Conservation (phyloP, 495 filamentous ascomycete species). For the Aspergillus coremiiformis region DNA sequence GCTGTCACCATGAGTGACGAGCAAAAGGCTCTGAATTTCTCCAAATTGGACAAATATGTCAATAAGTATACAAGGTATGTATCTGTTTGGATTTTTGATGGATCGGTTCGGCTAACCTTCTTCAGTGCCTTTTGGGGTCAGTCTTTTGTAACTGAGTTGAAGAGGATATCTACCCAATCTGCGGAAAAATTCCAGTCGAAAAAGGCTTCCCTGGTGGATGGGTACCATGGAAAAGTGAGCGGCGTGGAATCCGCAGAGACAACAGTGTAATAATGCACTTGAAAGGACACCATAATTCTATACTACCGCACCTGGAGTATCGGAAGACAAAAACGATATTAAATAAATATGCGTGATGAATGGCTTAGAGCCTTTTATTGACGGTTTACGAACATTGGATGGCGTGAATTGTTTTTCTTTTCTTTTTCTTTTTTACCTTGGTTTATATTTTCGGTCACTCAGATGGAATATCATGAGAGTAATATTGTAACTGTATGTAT, state of each 20-base stretch:
- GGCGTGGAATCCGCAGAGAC: slow-evolving; percentile 3
- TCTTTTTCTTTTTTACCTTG: slow-evolving; percentile 13
- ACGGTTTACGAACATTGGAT: slow-evolving; percentile 16
- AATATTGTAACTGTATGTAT: too few species aligned
- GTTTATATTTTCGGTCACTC: slow-evolving; percentile 4
- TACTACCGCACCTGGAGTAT: neutral
- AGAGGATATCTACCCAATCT: slow-evolving; percentile 50
- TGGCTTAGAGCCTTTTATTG: neutral
- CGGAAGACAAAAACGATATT: neutral
- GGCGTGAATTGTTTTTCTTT: slow-evolving; percentile 21
- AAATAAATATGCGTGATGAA: slow-evolving; percentile 5
- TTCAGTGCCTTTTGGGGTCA: slow-evolving; percentile 92
- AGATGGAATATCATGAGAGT: slow-evolving; percentile 7
- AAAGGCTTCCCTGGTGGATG: slow-evolving; percentile 17
- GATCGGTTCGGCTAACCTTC: slow-evolving; percentile 2
- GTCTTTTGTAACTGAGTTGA: slow-evolving; percentile 82
- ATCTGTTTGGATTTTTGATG: neutral
- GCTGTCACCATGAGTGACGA: slow-evolving; percentile 90
- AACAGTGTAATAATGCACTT: neutral
- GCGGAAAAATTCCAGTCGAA: slow-evolving; percentile 38
- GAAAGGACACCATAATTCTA: neutral
- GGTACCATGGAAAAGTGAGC: slow-evolving; percentile 9
- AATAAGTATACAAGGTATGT: slow-evolving; percentile 83
- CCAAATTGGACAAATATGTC: slow-evolving; percentile 86
- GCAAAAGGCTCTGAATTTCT: slow-evolving; percentile 75